Percentiles rank a stretch among this genome's conserved stretches.
Evolutionary conservation across 805 yeast species (phyloP).

Genomic region (Starmerella sirachaensis): DNA sequence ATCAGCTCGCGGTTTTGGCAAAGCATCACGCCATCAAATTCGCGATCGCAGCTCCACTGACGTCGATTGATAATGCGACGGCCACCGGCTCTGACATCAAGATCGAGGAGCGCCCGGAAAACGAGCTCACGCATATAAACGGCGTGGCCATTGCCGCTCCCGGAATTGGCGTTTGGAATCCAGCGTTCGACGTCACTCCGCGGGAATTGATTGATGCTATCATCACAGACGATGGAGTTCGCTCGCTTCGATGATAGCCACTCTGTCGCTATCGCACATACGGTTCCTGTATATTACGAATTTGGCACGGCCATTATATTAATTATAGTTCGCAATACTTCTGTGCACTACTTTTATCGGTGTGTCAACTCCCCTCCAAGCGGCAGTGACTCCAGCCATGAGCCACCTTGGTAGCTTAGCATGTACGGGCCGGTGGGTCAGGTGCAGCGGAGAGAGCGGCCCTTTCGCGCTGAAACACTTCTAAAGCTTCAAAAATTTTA

Average conservation of each 20-base stretch:
- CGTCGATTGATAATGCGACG: slow-evolving; percentile 69
- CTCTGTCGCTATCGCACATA: no score
- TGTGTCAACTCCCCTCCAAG: no score
- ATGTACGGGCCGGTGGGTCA: no score
- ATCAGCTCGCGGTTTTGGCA: slow-evolving; percentile 69
- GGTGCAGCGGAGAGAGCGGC: no score
- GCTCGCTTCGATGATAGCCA: neutral
- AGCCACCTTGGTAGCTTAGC: no score
- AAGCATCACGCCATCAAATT: slow-evolving; percentile 61
- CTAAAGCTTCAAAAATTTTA: no score
- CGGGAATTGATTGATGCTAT: slow-evolving; percentile 72
- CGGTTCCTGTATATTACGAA: no score
- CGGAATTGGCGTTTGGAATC: slow-evolving; percentile 83
- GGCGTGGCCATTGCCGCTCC: slow-evolving; percentile 76
- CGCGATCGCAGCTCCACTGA: slow-evolving; percentile 89
- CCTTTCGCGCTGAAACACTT: no score
- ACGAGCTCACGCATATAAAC: slow-evolving; percentile 62
- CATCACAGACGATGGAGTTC: slow-evolving; percentile 64
- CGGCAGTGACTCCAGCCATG: no score
- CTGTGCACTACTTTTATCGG: no score
- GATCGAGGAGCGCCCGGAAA: slow-evolving; percentile 77
- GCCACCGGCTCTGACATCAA: slow-evolving; percentile 59
- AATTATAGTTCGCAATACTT: no score
- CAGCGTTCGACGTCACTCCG: slow-evolving; percentile 91
- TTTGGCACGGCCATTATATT: no score